Base-by-base conservation (phyloP, 352 stramenopile species). In the Discostella stelligera region DNA sequence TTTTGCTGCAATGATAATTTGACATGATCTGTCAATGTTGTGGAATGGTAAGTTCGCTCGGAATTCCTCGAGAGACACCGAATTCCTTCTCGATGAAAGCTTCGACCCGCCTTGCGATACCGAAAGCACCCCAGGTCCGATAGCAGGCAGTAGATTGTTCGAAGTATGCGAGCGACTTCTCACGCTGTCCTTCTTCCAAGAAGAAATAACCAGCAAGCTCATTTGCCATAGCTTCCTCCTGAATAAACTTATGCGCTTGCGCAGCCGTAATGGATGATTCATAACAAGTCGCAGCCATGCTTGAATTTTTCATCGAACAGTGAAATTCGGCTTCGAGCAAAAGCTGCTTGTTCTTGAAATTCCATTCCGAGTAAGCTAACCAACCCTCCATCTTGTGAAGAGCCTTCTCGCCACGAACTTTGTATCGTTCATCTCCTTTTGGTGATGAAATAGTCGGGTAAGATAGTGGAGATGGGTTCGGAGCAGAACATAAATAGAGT, bases 181-280 rank as follows among this genome's bases (percentile, higher is more conserved):
- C 21, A 14, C 46, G 8, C 3, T 70, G 27, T 23, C 61, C 60
- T 65, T 58, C 50, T 50, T 77, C 60, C 20, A 58, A 23, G 39
- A 59, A 74, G 39, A 79, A 79, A 25, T 56, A 32, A n/a, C 55
- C 75, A 25, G 58, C 65, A 32, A 74, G n/a, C 44, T 83, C 75
- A 50, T 39, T 63, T 59, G 69, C 46, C 25, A 83, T 49, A 4
- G 62, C 75, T 65, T 79, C 54, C 37, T 83, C 75, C 8, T 79
- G 50, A 8, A 71, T 48, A 21, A 79, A 75, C 30, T 69, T 74
- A 48, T 78, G 68, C 11, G 79, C 20, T 13, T 68, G 16, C 55
- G 75, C 75, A 66, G 62, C 66, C 23, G 21, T 44, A 16, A 83
- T 80, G 20, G 76, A 63, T 25, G 71, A 21, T 46, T 76, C 50